phyloP scores from a whole-genome alignment of 2,329 filamentous ascomycete genomes.

The Endocalyx cinctus region DNA sequence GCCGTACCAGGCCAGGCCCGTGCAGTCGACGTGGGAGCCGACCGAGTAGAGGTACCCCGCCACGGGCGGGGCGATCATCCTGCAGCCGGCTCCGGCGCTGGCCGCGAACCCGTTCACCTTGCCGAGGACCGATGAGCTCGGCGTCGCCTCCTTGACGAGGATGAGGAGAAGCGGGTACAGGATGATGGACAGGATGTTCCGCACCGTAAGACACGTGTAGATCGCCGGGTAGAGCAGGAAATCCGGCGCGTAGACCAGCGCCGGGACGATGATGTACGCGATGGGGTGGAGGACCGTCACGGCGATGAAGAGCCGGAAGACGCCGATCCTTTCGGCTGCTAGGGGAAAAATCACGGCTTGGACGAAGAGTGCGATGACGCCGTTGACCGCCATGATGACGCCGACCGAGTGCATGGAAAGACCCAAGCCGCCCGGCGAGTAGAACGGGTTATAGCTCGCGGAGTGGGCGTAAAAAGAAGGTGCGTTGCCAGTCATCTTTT shows the following conservation, averaged over 20 bases:
- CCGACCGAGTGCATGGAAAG: conserved; percentile 59
- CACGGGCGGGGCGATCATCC: conserved; percentile 63
- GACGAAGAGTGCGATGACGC: conserved; percentile 53
- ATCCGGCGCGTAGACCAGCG: conserved; percentile 51
- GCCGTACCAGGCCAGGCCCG: conserved; percentile 60
- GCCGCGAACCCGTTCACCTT: conserved; percentile 64
- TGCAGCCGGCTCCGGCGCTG: conserved; percentile 60
- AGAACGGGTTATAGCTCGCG: conserved; percentile 38
- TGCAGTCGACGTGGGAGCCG: conserved; percentile 55
- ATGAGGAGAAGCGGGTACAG: conserved; percentile 64
- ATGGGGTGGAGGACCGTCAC: conserved; percentile 58
- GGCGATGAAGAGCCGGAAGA: conserved; percentile 54
- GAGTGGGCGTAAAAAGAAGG: conserved; percentile 23
- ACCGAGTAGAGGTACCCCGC: conserved; percentile 59
- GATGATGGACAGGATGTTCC: conserved; percentile 58
- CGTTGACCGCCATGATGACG: conserved; percentile 55
- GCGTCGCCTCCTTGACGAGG: conserved; percentile 62
- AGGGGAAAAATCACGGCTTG: conserved; percentile 59
- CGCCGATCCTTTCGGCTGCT: conserved; percentile 53
- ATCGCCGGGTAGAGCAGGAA: conserved; percentile 50
- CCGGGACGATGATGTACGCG: conserved; percentile 56
- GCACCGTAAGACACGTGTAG: conserved; percentile 52
- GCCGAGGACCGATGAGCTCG: conserved; percentile 51
- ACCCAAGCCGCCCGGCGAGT: conserved; percentile 58
- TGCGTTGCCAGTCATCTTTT: conserved; percentile 42